Percentiles rank a stretch among this genome's conserved stretches.
Conservation (phyloP, 2,329 filamentous ascomycete genomes). For the Aschersonia sp. region DNA sequence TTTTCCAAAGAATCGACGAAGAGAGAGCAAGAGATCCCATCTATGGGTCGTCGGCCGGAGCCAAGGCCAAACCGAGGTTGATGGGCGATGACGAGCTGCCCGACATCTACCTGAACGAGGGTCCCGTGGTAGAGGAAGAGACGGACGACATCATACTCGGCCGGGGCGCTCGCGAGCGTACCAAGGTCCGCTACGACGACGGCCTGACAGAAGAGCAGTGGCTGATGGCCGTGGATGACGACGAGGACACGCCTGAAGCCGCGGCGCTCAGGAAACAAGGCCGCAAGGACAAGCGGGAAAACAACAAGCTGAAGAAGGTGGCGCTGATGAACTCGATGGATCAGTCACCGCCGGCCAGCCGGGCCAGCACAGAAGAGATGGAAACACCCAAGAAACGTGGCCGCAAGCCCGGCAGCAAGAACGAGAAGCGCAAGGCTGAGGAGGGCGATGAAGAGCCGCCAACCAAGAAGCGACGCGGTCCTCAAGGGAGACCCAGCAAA, state of each 20-base stretch:
- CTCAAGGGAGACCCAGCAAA: slow-evolving; percentile 55
- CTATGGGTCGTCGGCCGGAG: slow-evolving; percentile 55
- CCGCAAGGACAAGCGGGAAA: slow-evolving; percentile 63
- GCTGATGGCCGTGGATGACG: slow-evolving; percentile 94
- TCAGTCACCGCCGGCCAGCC: slow-evolving; percentile 65
- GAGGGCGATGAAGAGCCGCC: slow-evolving; percentile 65
- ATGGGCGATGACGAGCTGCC: slow-evolving; percentile 81
- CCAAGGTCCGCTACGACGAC: slow-evolving; percentile 89
- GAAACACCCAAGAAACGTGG: slow-evolving; percentile 70
- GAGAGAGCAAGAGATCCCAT: slow-evolving; percentile 49
- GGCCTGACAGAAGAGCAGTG: slow-evolving; percentile 97
- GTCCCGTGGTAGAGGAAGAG: slow-evolving; percentile 66
- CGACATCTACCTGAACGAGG: slow-evolving; percentile 84
- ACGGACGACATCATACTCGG: slow-evolving; percentile 61
- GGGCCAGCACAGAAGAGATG: slow-evolving; percentile 68
- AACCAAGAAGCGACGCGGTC: slow-evolving; percentile 62
- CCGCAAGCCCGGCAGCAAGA: slow-evolving; percentile 59
- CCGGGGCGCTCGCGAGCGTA: slow-evolving; percentile 88
- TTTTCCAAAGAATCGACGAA: slow-evolving; percentile 75
- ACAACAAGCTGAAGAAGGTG: slow-evolving; percentile 55
- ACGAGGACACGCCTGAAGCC: slow-evolving; percentile 86
- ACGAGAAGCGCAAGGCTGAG: slow-evolving; percentile 79
- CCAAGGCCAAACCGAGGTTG: slow-evolving; percentile 58
- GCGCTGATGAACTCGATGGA: slow-evolving; percentile 24
- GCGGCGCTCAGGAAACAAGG: slow-evolving; percentile 84